Conservation (phyloP, 116 monocot species). For the Posidonia oceanica region DNA sequence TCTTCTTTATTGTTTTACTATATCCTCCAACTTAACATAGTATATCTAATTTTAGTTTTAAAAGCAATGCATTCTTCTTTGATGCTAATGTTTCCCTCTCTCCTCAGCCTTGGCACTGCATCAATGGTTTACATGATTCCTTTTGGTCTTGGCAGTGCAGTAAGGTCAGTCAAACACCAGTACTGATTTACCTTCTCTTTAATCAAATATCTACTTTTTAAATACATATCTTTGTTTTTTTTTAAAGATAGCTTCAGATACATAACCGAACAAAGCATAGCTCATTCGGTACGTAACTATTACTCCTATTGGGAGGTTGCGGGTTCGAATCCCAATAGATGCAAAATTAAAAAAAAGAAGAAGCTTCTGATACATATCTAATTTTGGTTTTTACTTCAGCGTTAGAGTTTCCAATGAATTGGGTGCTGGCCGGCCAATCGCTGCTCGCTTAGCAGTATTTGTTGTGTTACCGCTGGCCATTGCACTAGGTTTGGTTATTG, state of each 20-base stretch:
- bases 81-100: neutral
- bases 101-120: conserved; percentile 10
- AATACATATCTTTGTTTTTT: too few relatives aligned
- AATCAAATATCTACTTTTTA: neutral
- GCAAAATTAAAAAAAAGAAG: too few relatives aligned
- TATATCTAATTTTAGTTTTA: too few relatives aligned
- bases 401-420: conserved; percentile 16
- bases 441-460: conserved; percentile 8
- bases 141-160: conserved; percentile 13
- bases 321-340: too few relatives aligned
- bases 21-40: too few relatives aligned
- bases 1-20: too few relatives aligned
- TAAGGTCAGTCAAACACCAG: neutral
- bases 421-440: conserved; percentile 10
- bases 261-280: too few relatives aligned
- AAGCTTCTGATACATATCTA: neutral
- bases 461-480: neutral
- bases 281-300: too few relatives aligned
- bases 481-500: conserved; percentile 3
- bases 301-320: too few relatives aligned
- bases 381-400: conserved; percentile 1
- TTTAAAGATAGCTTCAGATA: too few relatives aligned
- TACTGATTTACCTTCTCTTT: neutral
- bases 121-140: conserved; percentile 16
- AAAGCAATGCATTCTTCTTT: neutral